phyloP scores from a whole-genome alignment of 2,329 filamentous ascomycete genomes.

The Pestalotiopsis sp. region DNA sequence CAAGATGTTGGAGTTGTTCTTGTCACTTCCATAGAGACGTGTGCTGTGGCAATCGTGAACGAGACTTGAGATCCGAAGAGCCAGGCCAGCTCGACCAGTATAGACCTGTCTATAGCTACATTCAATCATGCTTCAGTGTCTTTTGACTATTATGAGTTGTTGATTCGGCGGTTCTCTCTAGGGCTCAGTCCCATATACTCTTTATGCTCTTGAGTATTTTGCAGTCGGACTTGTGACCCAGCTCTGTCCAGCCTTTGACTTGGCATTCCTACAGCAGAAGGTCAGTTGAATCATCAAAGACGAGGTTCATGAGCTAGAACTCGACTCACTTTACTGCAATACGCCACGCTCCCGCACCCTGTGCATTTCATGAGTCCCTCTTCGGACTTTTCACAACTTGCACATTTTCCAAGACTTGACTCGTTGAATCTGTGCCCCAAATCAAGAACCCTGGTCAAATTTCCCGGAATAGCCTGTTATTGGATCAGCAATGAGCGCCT shows the following conservation, averaged over 20 bases:
- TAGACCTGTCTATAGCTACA: background rate
- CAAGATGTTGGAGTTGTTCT: conserved; percentile 28
- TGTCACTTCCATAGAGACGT: conserved; percentile 24
- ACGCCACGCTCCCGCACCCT: conserved; percentile 27
- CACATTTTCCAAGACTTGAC: background rate
- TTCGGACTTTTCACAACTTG: conserved; percentile 17
- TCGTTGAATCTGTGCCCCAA: conserved; percentile 22
- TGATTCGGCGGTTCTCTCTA: background rate
- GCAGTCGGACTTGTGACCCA: conserved; percentile 47
- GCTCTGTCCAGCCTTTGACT: conserved; percentile 42
- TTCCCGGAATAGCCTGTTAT: conserved; percentile 29
- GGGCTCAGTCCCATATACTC: conserved; percentile 34
- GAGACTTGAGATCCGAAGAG: too few species aligned
- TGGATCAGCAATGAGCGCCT: background rate
- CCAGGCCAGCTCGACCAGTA: too few species aligned
- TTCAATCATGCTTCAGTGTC: background rate
- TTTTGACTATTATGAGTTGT: background rate
- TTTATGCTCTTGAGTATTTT: conserved; percentile 44
- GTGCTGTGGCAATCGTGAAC: background rate
- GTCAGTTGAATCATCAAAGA: background rate
- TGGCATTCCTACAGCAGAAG: conserved; percentile 43
- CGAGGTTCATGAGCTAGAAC: background rate
- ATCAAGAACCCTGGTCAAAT: conserved; percentile 32
- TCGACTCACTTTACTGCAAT: conserved; percentile 48
- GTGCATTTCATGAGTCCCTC: conserved; percentile 9